Base-by-base conservation (phyloP, 2,329 filamentous ascomycete genomes). In the Helicocarpus griseus region DNA sequence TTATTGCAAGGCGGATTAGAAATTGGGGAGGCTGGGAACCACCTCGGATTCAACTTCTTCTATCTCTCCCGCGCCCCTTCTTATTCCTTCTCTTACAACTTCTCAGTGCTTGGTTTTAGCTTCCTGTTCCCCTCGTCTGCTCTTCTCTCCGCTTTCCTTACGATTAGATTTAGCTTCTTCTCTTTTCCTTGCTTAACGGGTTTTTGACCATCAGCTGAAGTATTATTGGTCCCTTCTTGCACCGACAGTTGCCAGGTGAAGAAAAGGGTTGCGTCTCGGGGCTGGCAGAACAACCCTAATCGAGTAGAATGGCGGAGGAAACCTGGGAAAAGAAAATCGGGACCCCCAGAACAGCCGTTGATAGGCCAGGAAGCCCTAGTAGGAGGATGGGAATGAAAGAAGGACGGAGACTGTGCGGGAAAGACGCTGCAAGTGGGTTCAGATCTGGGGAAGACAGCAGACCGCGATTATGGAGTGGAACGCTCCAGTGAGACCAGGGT, bases 261-360 rank as follows among this genome's bases (percentile, higher is more conserved):
- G 22, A 9, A 22, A 4, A 26, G 26, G 26, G 9, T 7, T 46
- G 44, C 28, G 29, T 22, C 44, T 46, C 44, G 44, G 44, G 17
- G 8, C 17, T 9, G 44, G 44, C 44, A 46, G 44, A 46, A 46
- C 44, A 31, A 35, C 28, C 44, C 44, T 22, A 46, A 46, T 46
- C 29, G 44, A 46, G 44, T 35, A 46, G 44, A 8, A n/a, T 26
- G 26, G 41, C 26, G 41, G 17, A 29, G 5, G 9, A 45, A 29
- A 2, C 8, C 17, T 21, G 14, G 41, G 17, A 45, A 28, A 17
- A 17, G 4, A 17, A 17, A 19, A 29, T 9, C 8, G 5, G 13
- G 14, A 5, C 21, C 29, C 3, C 44, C 44, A 33, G 17, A 21
- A 17, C 13, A n/a, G 19, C 29, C 17, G 28, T 22, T 46, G 28